Evolutionary conservation across 305 asterid genomes (phyloP), one percentile per base, ranked within the genome.

Genomic region (Solanum chacoense): DNA sequence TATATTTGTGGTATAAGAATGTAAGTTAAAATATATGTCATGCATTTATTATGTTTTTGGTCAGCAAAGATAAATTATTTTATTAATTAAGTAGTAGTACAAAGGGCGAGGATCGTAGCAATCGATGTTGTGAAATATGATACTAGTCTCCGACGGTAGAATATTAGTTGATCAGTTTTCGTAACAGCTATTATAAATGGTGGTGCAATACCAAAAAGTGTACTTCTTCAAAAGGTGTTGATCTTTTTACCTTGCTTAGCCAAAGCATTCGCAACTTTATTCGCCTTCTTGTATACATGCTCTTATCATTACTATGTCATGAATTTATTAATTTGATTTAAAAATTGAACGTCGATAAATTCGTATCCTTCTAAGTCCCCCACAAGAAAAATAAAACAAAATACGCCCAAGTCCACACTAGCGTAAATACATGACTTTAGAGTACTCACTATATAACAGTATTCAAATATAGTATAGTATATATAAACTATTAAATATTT

Each of bases 131-230:
- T 6, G 55, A 0, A 42, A 42, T 1, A 42, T 1, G 55, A 42
- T 42, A 42, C 2, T 12, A 1, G 7, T 42, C 18, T 12, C 2
- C 16, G 0, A 12, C 3, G 8, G 3, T 14, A 45, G 8, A 3
- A 45, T 45, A 0, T 45, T 45, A 14, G 3, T 45, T 45, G 63
- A 45, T 45, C 8, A 14, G 0, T 7, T 14, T 13, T 0, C 3
- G 2, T 42, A 42, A 4, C 1, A 37, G 12, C 0, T 8, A 35
- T 0, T 35, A 35, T 0, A 35, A 7, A 35, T 35, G 8, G 2
- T 7, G 8, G 8, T 35, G 0, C 37, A 35, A 34, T 35, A 35
- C 8, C 37, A 35, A 35, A 38, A 38, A 40, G 45, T 40, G 4
- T 11, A 40, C 50, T 40, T 40, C 16, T 38, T 38, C 42, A 38